Evolutionary conservation across 192 early-diverging fungal genomes (phyloP).

Genomic region (Podila epigama): DNA sequence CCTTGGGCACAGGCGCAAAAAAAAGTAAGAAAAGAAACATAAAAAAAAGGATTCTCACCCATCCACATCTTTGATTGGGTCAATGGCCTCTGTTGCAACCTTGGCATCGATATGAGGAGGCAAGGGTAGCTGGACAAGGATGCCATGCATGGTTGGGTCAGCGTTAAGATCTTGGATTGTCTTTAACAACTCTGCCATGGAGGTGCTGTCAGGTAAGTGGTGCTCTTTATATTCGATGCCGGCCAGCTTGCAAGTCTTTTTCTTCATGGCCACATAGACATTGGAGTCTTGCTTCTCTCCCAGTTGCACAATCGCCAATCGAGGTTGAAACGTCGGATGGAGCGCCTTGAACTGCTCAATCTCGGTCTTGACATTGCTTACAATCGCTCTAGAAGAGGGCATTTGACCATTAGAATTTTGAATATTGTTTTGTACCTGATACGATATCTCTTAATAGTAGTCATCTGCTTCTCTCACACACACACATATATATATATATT

Average conservation of each 20-base stretch:
- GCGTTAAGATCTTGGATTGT: slow-evolving; percentile 78
- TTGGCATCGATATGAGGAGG: slow-evolving; percentile 86
- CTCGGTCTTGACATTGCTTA: slow-evolving; percentile 70
- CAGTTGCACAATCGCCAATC: slow-evolving; percentile 91
- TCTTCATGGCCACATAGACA: slow-evolving; percentile 93
- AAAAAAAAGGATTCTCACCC: slow-evolving; percentile 68
- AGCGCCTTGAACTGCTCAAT: slow-evolving; percentile 67
- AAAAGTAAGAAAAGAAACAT: too few species aligned
- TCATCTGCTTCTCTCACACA: too few species aligned
- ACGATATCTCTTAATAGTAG: too few species aligned
- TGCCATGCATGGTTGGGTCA: slow-evolving; percentile 87
- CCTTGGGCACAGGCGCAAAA: too few species aligned
- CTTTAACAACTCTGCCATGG: slow-evolving; percentile 61
- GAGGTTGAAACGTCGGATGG: slow-evolving; percentile 79
- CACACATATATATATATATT: too few species aligned
- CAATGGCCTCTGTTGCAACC: slow-evolving; percentile 85
- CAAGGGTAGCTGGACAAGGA: slow-evolving; percentile 95
- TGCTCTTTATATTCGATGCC: slow-evolving; percentile 24
- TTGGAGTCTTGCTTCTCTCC: slow-evolving; percentile 93
- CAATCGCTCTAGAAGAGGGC: slow-evolving; percentile 64
- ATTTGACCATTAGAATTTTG: too few species aligned
- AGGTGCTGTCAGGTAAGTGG: slow-evolving; percentile 24
- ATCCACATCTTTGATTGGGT: slow-evolving; percentile 94
- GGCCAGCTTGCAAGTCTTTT: slow-evolving; percentile 87
- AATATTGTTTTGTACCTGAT: too few species aligned